A percentile compares a stretch with the other conserved stretches of the same genome.
Evolutionary conservation across 495 filamentous ascomycete genomes (phyloP).

Genomic region (Hypoxylon trugodes): DNA sequence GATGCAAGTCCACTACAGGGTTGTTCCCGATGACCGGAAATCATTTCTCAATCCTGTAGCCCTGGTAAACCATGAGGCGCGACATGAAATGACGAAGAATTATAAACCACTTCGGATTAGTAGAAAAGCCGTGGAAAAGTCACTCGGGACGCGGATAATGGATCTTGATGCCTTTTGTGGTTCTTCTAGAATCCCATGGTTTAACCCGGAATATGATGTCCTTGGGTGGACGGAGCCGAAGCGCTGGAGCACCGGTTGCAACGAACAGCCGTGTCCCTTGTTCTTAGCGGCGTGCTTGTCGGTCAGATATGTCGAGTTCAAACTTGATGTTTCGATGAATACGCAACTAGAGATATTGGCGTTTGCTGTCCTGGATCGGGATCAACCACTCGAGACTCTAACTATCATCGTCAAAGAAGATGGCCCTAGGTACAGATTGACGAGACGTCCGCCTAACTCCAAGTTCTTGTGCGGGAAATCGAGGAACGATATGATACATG

Average conservation of each 20-base stretch:
- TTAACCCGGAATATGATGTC: slow-evolving; percentile 17
- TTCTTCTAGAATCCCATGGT: slow-evolving; percentile 8
- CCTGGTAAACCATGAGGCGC: slow-evolving; percentile 19
- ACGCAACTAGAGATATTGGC: slow-evolving; percentile 9
- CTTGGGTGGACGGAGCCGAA: slow-evolving; percentile 13
- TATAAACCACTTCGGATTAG: slow-evolving; percentile 13
- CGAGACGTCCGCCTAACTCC: slow-evolving; percentile 6
- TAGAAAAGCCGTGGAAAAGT: neutral
- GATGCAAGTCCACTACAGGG: slow-evolving; percentile 11
- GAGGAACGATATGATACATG: neutral
- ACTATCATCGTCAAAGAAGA: neutral
- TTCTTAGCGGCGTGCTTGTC: slow-evolving; percentile 20
- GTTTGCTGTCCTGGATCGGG: slow-evolving; percentile 13
- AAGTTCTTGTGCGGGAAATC: neutral
- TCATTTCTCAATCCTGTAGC: slow-evolving; percentile 1
- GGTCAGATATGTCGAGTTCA: slow-evolving; percentile 17
- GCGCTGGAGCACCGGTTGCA: neutral
- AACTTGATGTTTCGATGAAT: slow-evolving; percentile 7
- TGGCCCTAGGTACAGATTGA: slow-evolving; percentile 4
- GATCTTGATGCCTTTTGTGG: slow-evolving; percentile 4
- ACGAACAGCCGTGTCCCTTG: neutral
- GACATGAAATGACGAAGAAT: slow-evolving; percentile 6
- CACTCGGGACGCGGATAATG: neutral
- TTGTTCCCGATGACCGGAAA: neutral
- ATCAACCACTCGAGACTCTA: slow-evolving; percentile 21